Conservation (phyloP, 371 early-diverging fungal genomes). For the Phascolomyces articulosus region DNA sequence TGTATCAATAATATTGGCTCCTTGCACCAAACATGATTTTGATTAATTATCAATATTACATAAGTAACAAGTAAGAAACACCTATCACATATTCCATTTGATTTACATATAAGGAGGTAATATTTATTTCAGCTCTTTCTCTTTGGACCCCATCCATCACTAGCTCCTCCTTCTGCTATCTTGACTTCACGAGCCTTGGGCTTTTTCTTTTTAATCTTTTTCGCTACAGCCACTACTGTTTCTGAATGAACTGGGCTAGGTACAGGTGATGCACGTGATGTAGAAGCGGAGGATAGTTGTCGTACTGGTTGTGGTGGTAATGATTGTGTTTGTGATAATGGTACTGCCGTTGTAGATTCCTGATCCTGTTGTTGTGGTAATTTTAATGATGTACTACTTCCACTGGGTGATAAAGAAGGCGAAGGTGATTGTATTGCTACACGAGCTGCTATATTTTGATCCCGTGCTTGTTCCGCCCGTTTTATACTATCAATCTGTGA, state of each 20-base stretch:
- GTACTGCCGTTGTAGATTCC: background rate
- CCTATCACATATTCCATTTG: too few relatives aligned
- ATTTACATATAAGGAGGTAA: too few relatives aligned
- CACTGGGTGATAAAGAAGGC: conserved; percentile 7
- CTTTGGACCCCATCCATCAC: conserved; percentile 10
- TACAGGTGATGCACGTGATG: background rate
- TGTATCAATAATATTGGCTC: too few relatives aligned
- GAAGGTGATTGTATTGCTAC: conserved; percentile 10
- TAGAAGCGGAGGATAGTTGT: conserved; percentile 1
- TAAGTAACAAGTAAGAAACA: too few relatives aligned
- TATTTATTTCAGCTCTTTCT: background rate
- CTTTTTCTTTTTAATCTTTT: conserved; percentile 34
- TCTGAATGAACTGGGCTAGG: conserved; percentile 2
- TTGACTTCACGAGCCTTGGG: conserved; percentile 28
- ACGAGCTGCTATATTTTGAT: conserved; percentile 37
- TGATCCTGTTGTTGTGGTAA: background rate
- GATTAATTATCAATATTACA: too few relatives aligned
- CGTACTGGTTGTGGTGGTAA: background rate
- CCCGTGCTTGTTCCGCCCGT: conserved; percentile 38
- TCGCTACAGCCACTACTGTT: conserved; percentile 8
- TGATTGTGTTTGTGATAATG: background rate
- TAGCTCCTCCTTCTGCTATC: conserved; percentile 4
- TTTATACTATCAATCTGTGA: conserved; percentile 39
- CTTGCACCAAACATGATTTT: too few relatives aligned
- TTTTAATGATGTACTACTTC: conserved; percentile 1